These are phyloP conservation scores for Lactarius vividus DNA, from an alignment of 768 basidiomycete genomes.

Conservation along the genomic window DNA sequence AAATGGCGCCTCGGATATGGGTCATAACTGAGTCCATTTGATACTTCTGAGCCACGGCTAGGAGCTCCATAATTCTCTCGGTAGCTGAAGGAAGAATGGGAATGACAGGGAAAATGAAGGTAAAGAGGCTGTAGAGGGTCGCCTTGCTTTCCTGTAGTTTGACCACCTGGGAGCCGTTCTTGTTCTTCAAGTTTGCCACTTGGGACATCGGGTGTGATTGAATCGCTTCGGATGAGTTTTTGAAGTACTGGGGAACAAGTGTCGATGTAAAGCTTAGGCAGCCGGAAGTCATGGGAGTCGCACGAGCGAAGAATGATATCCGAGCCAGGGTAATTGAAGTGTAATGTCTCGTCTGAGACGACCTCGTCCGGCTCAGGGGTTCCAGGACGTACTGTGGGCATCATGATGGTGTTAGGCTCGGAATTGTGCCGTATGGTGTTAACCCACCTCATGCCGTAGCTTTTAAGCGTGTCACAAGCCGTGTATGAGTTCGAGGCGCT, in stretches of 20 bases:
- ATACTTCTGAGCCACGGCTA: conserved; percentile 12
- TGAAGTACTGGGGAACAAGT: not conserved
- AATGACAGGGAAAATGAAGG: conserved; percentile 8
- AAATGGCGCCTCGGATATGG: not conserved
- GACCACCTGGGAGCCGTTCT: not conserved
- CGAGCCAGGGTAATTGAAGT: not conserved
- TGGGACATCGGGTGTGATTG: not conserved
- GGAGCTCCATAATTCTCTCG: conserved; percentile 5
- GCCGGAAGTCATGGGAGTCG: not conserved
- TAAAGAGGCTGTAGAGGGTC: conserved; percentile 11
- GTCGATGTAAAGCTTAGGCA: not conserved
- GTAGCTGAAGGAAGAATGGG: not conserved
- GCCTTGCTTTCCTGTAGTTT: not conserved
- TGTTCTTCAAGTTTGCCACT: not conserved
- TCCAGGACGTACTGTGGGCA: not conserved
- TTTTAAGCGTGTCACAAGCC: not conserved
- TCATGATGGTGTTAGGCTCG: not conserved
- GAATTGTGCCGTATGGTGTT: not conserved
- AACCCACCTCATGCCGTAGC: no score
- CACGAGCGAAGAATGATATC: not conserved
- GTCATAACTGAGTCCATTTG: not conserved
- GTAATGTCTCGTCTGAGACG: not conserved
- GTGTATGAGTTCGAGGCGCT: not conserved
- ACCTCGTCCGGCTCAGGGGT: not conserved
- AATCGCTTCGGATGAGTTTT: not conserved